Evolutionary conservation across 495 filamentous ascomycete species (phyloP), one percentile per base, ranked within the genome.

Genomic region (Cenococcum geophilum): DNA sequence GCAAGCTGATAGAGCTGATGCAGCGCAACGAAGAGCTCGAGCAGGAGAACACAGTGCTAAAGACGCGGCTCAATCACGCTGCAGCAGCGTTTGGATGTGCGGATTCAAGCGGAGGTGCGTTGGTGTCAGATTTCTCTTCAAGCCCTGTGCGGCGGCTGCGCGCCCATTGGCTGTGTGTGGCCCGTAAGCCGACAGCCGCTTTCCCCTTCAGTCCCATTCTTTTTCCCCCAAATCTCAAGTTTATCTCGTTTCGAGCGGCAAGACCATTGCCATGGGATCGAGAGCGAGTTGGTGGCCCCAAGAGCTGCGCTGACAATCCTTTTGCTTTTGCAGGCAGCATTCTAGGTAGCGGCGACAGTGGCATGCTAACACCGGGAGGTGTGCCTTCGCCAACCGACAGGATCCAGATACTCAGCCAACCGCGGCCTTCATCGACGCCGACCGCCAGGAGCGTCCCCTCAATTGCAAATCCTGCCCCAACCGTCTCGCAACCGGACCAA

Each of bases 11-110:
- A 21, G 74, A 78, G 21, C 61, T 81, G 4, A 63, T 82, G 25
- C 77, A 78, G 66, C 76, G 77, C 1, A 85, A 83, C 70, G 72
- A 75, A 23, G 76, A 79, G 37, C 70, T 86, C 32, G 79, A 85
- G 64, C 71, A 74, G 23, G 82, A 87, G 66, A 78, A 74, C 55
- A 64, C 60, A 0, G 62, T 71, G 21, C 66, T 76, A 4, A 71
- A 72, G 21, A 62, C 55, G 11, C 66, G 65, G 12, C 70, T 76
- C 4, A 61, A 57, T 21, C 68, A 74, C 11, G 68, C 68, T 23
- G 62, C 67, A 20, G 60, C 61, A 16, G 55, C 60, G 18, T 22
- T 70, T 22, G 62, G 66, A 45, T 59, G 64, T 14, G 53, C 62
- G n/a, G 67, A 68, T 55, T 48, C 32, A 21, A 32, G 37, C 61